These are phyloP conservation scores for Hypoxylon sp. DNA, from an alignment of 2,329 filamentous ascomycete genomes.

Conservation along the genomic window DNA sequence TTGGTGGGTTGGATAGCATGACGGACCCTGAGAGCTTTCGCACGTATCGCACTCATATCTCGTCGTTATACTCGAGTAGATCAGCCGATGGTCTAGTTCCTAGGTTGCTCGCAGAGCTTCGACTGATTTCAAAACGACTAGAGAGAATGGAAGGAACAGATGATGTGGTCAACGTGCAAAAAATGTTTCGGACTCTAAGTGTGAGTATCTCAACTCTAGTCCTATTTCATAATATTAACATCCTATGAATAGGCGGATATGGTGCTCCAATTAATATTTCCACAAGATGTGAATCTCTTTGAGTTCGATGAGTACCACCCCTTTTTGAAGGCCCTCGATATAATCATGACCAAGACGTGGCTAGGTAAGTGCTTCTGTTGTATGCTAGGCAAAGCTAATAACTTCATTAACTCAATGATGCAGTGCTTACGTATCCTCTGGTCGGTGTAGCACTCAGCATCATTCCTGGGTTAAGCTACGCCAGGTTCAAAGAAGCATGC, in stretches of 20 bases:
- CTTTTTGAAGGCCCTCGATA: background rate
- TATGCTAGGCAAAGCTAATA: background rate
- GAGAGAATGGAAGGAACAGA: background rate
- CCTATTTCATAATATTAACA: background rate
- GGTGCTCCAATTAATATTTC: background rate
- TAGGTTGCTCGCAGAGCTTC: background rate
- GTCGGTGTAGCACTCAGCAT: background rate
- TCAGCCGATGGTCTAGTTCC: background rate
- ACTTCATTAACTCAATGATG: background rate
- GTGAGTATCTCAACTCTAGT: background rate
- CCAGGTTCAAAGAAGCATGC: background rate
- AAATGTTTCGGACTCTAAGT: background rate
- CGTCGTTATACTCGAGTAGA: background rate
- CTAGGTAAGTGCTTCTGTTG: background rate
- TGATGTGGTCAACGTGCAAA: background rate
- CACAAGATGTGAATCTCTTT: conserved; percentile 1
- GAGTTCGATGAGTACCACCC: background rate
- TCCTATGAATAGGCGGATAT: background rate
- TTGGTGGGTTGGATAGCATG: background rate
- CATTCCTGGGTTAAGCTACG: background rate
- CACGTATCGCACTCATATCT: background rate
- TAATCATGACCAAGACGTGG: conserved; percentile 1
- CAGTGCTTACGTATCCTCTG: background rate
- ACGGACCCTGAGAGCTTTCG: background rate
- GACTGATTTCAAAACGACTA: background rate